phyloP scores from a whole-genome alignment of 805 yeast species.

The Pichia sporocuriosa region DNA sequence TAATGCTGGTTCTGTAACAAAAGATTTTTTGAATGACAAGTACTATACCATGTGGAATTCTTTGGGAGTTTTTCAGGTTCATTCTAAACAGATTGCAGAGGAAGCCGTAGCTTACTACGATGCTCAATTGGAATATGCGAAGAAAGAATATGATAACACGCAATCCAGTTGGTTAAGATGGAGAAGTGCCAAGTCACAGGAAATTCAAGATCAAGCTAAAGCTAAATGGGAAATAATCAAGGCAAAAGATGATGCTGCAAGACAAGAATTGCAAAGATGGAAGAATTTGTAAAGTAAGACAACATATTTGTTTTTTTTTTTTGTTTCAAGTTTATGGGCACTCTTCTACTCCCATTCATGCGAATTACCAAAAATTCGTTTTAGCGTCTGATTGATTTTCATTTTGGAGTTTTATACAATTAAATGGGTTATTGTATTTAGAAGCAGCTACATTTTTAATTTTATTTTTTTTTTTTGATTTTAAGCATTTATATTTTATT shows the following conservation, averaged over 20 bases:
- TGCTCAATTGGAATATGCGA: slow-evolving; percentile 20
- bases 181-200: slow-evolving; percentile 26
- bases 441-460: no score
- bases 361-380: no score
- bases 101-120: slow-evolving; percentile 22
- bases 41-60: slow-evolving; percentile 10
- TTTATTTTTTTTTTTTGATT: no score
- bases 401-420: no score
- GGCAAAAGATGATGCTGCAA: slow-evolving; percentile 21
- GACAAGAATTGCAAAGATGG: slow-evolving; percentile 14
- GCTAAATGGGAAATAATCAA: slow-evolving; percentile 19
- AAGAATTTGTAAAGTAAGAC: neutral
- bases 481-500: no score
- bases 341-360: no score
- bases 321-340: no score
- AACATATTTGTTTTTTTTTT: no score
- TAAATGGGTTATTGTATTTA: no score
- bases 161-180: slow-evolving; percentile 26
- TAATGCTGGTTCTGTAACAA: neutral
- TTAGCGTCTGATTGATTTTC: no score
- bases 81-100: slow-evolving; percentile 22
- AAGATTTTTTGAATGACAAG: slow-evolving; percentile 7
- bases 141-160: slow-evolving; percentile 23
- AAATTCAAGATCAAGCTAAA: slow-evolving; percentile 24
- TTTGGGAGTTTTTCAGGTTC: slow-evolving; percentile 17